Evolutionary conservation across 2,329 filamentous ascomycete species (phyloP).

Genomic region (Xylaria sp.): DNA sequence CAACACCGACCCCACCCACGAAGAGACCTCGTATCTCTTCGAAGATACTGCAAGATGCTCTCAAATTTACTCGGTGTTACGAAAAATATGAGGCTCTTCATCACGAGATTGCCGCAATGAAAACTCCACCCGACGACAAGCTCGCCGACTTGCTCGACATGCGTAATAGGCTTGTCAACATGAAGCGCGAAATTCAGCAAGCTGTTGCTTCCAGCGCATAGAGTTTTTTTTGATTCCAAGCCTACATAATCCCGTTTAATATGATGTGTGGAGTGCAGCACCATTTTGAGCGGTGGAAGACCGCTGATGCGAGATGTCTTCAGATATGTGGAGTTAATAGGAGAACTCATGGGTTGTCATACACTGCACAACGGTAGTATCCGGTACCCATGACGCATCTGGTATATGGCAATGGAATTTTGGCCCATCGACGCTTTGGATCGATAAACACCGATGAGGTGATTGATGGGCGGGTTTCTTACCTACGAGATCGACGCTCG

Average conservation of each 20-base stretch:
- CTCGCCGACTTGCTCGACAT: conserved; percentile 64
- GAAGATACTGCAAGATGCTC: conserved; percentile 64
- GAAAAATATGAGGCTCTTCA: conserved; percentile 68
- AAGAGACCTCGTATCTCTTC: conserved; percentile 58
- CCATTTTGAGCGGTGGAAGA: background rate
- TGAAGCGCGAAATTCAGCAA: conserved; percentile 70
- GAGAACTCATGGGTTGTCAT: background rate
- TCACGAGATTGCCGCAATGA: conserved; percentile 62
- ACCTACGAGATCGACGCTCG: background rate
- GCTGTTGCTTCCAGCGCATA: conserved; percentile 52
- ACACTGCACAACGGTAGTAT: background rate
- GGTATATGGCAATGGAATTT: background rate
- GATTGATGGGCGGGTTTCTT: background rate
- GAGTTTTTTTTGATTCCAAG: background rate
- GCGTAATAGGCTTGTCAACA: conserved; percentile 63
- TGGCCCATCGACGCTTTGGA: background rate
- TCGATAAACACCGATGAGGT: background rate
- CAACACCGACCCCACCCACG: conserved; percentile 41
- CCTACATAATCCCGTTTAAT: background rate
- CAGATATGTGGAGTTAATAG: background rate
- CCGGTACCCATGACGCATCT: background rate
- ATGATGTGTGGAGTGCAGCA: background rate
- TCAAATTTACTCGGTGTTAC: conserved; percentile 67
- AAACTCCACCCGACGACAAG: conserved; percentile 63
- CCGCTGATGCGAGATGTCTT: conserved; percentile 6